Evolutionary conservation across 805 yeast species (phyloP).

Genomic region (Metschnikowia orientalis): DNA sequence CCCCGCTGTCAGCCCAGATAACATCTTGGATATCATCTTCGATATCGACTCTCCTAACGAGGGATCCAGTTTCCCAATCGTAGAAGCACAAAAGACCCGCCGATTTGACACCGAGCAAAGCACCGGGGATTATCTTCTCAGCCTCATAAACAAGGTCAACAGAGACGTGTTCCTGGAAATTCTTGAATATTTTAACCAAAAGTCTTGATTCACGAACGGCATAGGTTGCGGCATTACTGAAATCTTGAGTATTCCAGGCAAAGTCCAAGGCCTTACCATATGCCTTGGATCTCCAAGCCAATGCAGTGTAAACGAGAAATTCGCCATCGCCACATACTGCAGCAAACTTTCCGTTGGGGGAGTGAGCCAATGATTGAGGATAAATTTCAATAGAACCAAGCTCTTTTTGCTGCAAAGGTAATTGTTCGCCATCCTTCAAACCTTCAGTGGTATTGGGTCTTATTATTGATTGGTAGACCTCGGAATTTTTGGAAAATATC

Average conservation of each 20-base stretch:
- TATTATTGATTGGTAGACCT: constrained; percentile 78
- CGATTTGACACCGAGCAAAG: constrained; percentile 79
- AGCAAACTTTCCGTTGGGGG: constrained; percentile 96
- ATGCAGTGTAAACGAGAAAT: constrained; percentile 89
- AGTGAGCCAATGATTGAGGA: constrained; percentile 82
- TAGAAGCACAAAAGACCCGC: constrained; percentile 83
- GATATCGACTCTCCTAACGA: constrained; percentile 87
- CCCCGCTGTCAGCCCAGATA: constrained; percentile 93
- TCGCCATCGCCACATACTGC: constrained; percentile 98
- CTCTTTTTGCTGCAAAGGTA: constrained; percentile 79
- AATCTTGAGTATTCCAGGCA: constrained; percentile 86
- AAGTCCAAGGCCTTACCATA: constrained; percentile 89
- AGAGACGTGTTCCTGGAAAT: constrained; percentile 73
- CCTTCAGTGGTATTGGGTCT: constrained; percentile 60
- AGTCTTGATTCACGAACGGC: constrained; percentile 74
- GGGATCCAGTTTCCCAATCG: constrained; percentile 86
- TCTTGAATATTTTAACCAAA: constrained; percentile 67
- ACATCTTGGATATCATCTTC: constrained; percentile 68
- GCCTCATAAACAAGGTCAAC: constrained; percentile 67
- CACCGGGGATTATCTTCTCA: constrained; percentile 82
- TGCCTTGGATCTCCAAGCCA: constrained; percentile 96
- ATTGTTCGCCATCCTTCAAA: constrained; percentile 72
- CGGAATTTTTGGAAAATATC: constrained; percentile 87
- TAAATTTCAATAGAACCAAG: constrained; percentile 91
- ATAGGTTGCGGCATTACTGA: constrained; percentile 59